Evolutionary conservation across 169 alveolate species (phyloP), one percentile per base, ranked within the genome.

Genomic region (Plasmodium billcollinsi): DNA sequence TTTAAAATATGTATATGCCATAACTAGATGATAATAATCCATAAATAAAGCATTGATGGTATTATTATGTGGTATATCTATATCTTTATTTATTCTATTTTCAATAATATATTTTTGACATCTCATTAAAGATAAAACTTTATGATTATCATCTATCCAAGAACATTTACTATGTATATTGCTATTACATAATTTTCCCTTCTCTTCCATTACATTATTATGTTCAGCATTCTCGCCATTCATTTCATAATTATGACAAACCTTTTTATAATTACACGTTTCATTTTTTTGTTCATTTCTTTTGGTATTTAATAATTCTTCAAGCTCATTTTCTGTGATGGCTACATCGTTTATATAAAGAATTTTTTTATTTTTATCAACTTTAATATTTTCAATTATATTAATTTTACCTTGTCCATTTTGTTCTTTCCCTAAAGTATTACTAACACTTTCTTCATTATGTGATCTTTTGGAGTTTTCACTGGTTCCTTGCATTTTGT

Each of bases 1-100:
- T 29, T 70, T 78, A 45, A 65, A 78, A 70, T 20, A 78, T 47
- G 89, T 78, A 24, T 78, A 78, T 12, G 89, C 89, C 89, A 78
- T 78, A 50, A 78, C 76, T 33, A 78, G 50, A 52, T 78, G 89
- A 47, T 78, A 78, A 70, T 26, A 78, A 78, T 78, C 89, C 89
- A 78, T 78, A 29, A 78, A 78, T 52, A 78, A 73, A n/a, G 89
- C 89, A 66, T 78, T 78, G 3, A 78, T 59, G 0, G 66, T 78
- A 45, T 78, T 78, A 18, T 71, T 78, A 21, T 66, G 76, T 26
- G 78, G 89, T 26, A 78, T 78, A 58, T 78, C 89, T 52, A 78
- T 47, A 24, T 49, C 76, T 29, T 78, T 78, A 61, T 78, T 78
- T 49, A 78, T 78, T 70, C 89, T 50, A 29, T 78, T 63, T 33